phyloP scores from a whole-genome alignment of 1,139 yeast species.

The Candida dubliniensis region DNA sequence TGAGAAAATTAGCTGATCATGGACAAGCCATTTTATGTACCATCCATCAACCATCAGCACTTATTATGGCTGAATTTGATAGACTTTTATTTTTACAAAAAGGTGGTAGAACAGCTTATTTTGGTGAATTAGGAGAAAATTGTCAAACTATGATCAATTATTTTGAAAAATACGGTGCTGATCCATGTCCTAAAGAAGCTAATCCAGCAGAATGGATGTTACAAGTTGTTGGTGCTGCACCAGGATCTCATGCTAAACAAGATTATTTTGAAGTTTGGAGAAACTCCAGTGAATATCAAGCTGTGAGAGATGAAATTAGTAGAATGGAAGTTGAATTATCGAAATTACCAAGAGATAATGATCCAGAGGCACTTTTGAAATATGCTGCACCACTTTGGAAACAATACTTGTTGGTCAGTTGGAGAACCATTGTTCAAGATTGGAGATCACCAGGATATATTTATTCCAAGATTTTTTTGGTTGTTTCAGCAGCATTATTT shows the following conservation, averaged over 20 bases:
- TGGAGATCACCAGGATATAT: constrained; percentile 48
- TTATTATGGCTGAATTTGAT: constrained; percentile 34
- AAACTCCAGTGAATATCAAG: constrained; percentile 27
- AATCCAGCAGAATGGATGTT: constrained; percentile 62
- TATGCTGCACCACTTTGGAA: constrained; percentile 30
- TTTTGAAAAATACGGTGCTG: constrained; percentile 54
- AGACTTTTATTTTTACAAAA: constrained; percentile 36
- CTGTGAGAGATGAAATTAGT: constrained; percentile 25
- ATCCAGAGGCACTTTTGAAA: constrained; percentile 22
- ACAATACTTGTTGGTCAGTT: constrained; percentile 26
- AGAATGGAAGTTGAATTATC: constrained; percentile 32
- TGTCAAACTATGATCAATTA: constrained; percentile 50
- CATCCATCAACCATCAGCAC: constrained; percentile 43
- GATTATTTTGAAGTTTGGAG: constrained; percentile 37
- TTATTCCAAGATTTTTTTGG: constrained; percentile 40
- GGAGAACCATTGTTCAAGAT: constrained; percentile 33
- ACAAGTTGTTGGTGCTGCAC: constrained; percentile 50
- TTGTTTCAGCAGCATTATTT: constrained; percentile 42
- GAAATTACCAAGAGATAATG: constrained; percentile 25
- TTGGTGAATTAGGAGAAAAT: constrained; percentile 61
- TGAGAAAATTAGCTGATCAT: constrained; percentile 40
- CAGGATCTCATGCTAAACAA: constrained; percentile 35
- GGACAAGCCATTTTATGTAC: constrained; percentile 45
- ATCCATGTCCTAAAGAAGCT: constrained; percentile 41
- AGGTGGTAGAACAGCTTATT: constrained; percentile 62